Evolutionary conservation across 257 asterid genomes (phyloP), one percentile per base, ranked within the genome.

Genomic region (Anisodus tanguticus): DNA sequence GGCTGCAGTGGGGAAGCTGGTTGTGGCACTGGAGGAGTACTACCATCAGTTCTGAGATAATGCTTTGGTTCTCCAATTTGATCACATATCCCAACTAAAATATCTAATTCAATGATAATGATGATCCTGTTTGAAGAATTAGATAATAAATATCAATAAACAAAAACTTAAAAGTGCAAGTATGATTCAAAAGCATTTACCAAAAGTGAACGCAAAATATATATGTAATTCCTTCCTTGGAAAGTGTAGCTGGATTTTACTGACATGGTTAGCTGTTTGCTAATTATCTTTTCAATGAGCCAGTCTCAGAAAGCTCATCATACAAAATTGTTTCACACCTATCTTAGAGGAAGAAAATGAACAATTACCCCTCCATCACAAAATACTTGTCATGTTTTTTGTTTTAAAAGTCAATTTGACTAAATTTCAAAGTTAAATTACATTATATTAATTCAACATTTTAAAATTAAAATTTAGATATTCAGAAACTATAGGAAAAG

Each of bases 1-100:
- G 85, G 53, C 37, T 66, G 84, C 43, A 89, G 86, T 80, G 90
- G 84, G 72, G 88, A 39, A 49, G 93, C 66, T 77, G 94, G 22
- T 70, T 85, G 88, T 85, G 89, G 68, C 63, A 87, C 68, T 17
- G 92, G 22, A 68, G 93, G 54, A 55, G 76, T 90, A 88, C 84
- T 88, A 79, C 89, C 90, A 64, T 88, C 92, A 37, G 57, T 53
- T 77, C 19, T 89, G 53, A 86, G 87, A 83, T 82, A 90, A 12
- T 51, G 92, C 79, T 80, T 92, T 11, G 98, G 97, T 8, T 86
- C 87, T 35, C 98, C 99, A 92, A 95, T 91, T 79, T 79, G 88
- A 87, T 93, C 95, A 88, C 94, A 97, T 37, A 62, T 82, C 37
- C 87, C 93, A 63, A 86, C 88, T 74, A 93, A 80, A 83, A 97